Percentiles rank a stretch among this genome's conserved stretches.
Evolutionary conservation across 1,284 basidiomycete species (phyloP).

Genomic region (Inonotus hispidus): DNA sequence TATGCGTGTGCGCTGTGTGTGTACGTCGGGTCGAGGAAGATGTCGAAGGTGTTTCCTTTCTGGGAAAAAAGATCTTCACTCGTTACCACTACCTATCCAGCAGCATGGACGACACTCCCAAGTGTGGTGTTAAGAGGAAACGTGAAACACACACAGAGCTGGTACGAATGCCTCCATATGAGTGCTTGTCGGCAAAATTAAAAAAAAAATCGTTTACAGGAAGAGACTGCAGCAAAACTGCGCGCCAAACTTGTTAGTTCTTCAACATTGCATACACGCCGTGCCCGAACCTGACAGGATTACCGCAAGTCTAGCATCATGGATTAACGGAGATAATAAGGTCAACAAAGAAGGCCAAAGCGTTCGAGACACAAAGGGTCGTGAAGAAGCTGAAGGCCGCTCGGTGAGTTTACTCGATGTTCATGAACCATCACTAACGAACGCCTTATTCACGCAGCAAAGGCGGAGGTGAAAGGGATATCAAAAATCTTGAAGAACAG

Average conservation of each 20-base stretch:
- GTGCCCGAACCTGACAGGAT: background rate
- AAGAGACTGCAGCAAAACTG: constrained; percentile 11
- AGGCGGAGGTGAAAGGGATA: constrained; percentile 33
- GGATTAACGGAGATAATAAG: constrained; percentile 61
- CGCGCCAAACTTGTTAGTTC: constrained; percentile 16
- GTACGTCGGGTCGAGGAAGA: background rate
- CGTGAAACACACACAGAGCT: background rate
- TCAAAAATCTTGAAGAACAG: constrained; percentile 58
- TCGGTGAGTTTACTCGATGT: constrained; percentile 38
- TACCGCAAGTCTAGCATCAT: constrained; percentile 49
- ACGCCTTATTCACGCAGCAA: constrained; percentile 29
- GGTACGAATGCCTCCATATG: background rate
- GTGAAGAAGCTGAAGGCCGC: constrained; percentile 79
- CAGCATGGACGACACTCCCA: background rate
- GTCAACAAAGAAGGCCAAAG: constrained; percentile 75
- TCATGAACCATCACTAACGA: background rate
- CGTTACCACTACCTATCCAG: background rate
- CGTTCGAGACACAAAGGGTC: constrained; percentile 78
- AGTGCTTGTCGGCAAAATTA: background rate
- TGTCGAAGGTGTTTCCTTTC: background rate
- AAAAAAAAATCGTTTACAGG: constrained; percentile 2
- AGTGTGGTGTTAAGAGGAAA: constrained; percentile 13
- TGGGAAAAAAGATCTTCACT: background rate
- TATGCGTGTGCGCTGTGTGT: background rate
- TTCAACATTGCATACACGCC: background rate